These are phyloP conservation scores for Trypanosoma congolense DNA, from an alignment of 208 protist species.

Conservation along the genomic window DNA sequence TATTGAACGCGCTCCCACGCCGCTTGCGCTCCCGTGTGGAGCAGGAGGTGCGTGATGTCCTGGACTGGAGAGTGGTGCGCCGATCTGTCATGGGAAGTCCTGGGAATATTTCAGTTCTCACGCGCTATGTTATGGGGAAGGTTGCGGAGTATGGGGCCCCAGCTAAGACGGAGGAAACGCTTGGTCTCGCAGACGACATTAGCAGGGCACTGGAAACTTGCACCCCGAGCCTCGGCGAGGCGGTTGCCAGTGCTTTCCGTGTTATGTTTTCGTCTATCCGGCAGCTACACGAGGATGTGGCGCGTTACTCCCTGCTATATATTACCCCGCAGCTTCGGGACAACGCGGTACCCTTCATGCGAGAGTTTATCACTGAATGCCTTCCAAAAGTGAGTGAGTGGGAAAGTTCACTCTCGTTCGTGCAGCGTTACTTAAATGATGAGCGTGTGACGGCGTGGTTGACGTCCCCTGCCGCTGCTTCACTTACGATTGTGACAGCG, in stretches of 20 bases:
- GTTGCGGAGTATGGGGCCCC: constrained; percentile 58
- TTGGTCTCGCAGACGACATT: constrained; percentile 26
- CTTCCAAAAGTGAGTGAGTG: constrained; percentile 46
- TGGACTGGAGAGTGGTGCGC: constrained; percentile 70
- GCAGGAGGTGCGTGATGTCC: constrained; percentile 70
- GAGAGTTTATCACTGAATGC: constrained; percentile 57
- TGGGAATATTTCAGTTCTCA: constrained; percentile 44
- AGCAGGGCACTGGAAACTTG: constrained; percentile 38
- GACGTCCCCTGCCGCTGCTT: constrained; percentile 23
- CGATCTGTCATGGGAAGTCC: constrained; percentile 29
- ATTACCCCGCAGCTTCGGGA: constrained; percentile 48
- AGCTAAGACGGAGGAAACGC: constrained; percentile 46
- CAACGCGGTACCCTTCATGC: constrained; percentile 68
- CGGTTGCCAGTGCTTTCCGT: constrained; percentile 56
- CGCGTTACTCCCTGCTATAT: constrained; percentile 56
- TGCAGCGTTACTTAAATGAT: constrained; percentile 44
- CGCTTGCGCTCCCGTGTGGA: constrained; percentile 45
- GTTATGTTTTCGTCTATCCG: constrained; percentile 62
- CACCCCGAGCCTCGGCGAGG: constrained; percentile 49
- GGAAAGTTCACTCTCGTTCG: constrained; percentile 54
- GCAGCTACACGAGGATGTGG: constrained; percentile 58
- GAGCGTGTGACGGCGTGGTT: constrained; percentile 34
- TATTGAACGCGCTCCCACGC: constrained; percentile 63
- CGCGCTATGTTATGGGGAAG: constrained; percentile 61
- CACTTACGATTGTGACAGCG: constrained; percentile 28